Evolutionary conservation across 2,329 filamentous ascomycete genomes (phyloP).

Genomic region (Penicillium sp.): DNA sequence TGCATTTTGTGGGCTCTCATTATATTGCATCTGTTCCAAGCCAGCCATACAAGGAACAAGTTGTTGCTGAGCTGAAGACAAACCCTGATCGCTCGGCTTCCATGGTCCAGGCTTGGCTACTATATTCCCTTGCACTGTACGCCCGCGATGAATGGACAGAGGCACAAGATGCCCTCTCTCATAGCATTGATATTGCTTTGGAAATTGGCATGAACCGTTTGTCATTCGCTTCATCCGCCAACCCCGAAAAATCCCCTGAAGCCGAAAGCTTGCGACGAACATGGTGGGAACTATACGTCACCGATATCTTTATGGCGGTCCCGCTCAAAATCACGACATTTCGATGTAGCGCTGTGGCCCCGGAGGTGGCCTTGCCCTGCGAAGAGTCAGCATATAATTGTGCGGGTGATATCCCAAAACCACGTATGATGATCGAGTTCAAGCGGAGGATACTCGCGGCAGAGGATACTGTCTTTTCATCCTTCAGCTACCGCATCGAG

Average conservation of each 20-base stretch:
- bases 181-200: conserved; percentile 61
- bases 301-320: conserved; percentile 71
- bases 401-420: conserved; percentile 48
- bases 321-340: conserved; percentile 42
- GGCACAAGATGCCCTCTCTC: conserved; percentile 42
- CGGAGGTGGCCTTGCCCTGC: conserved; percentile 65
- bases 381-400: conserved; percentile 55
- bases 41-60: conserved; percentile 22
- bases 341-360: conserved; percentile 61
- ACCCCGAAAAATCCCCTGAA: conserved; percentile 48
- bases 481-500: conserved; percentile 73
- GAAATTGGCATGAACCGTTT: conserved; percentile 65
- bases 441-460: conserved; percentile 57
- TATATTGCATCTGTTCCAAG: conserved; percentile 34
- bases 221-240: conserved; percentile 43
- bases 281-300: conserved; percentile 74
- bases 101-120: conserved; percentile 33
- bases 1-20: conserved; percentile 47
- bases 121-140: conserved; percentile 31
- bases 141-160: conserved; percentile 29
- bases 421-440: conserved; percentile 47
- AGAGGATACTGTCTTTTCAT: conserved; percentile 64
- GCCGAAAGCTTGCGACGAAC: conserved; percentile 79
- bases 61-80: conserved; percentile 19
- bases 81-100: conserved; percentile 22